Base-by-base conservation (phyloP, 202 grass and related monocot species). In the Carex sylvatica region DNA sequence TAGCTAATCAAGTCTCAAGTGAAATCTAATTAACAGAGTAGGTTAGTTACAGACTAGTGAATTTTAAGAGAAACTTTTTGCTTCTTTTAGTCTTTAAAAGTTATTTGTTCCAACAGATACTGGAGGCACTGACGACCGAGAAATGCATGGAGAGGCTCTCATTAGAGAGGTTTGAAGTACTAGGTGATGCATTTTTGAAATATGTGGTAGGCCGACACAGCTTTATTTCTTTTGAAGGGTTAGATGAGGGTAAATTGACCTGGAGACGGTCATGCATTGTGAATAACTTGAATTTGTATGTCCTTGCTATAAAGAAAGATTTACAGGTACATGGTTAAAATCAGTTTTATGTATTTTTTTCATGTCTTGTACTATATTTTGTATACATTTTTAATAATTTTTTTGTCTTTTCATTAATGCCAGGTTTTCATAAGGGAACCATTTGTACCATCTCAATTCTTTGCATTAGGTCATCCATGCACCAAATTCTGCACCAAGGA, bases 151-250 rank as follows among this genome's bases (percentile, higher is more conserved):
- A 98, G 77, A 89, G 95, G 65, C 67, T 98, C 20, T 98, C 95
- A 67, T 82, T 98, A 42, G 95, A 98, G 86, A 85, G 95, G 55
- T 91, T 93, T 86, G 95, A 98, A 89, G 95, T 98, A 65, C 87
- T 98, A 84, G 95, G 95, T 73, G 95, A 98, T 86, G 87, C 95
- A 85, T 94, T 98, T 87, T 87, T 98, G 79, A 98, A 98, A 76
- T 98, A 98, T 51, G 83, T 84, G 64, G 95, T 98, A 88, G 87
- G 85, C 13, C 87, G 95, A 36, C 92, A 98, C 64, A 84, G 85
- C 20, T 98, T 98, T 88, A 61, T 98, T 76, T 81, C 86, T 33
- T 92, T 87, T 71, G 88, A 91, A 86, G 89, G 88, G 42, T 88
- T 94, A 84, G 92, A 98, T 84, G 95, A 98, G 87, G 95, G 92